phyloP scores from a whole-genome alignment of 2,329 filamentous ascomycete genomes.

The Trichoderma cornu-damae region DNA sequence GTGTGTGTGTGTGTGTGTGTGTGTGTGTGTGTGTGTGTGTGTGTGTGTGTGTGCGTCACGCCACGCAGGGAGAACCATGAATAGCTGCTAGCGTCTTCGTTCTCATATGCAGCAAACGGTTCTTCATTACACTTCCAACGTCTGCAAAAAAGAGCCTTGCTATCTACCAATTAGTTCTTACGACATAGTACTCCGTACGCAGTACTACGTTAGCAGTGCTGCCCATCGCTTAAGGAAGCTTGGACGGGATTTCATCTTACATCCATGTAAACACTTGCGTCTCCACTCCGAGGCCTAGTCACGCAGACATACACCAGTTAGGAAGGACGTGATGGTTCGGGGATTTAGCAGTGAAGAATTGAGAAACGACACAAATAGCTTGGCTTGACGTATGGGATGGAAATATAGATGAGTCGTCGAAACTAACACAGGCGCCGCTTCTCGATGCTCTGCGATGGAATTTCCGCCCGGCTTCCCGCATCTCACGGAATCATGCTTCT shows the following conservation, averaged over 20 bases:
- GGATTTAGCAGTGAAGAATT: not conserved
- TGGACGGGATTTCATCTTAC: not conserved
- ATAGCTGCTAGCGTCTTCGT: not conserved
- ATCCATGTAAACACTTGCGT: not conserved
- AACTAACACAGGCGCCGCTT: not conserved
- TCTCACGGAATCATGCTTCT: not conserved
- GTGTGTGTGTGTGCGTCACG: no score
- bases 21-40: no score
- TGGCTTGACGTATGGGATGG: not conserved
- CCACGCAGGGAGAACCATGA: not conserved
- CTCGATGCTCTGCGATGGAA: not conserved
- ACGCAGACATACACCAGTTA: not conserved
- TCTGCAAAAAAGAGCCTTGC: not conserved
- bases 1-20: no score
- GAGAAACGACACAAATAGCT: no score
- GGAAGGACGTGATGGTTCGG: constrained; percentile 3
- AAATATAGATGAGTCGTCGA: not conserved
- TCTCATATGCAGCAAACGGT: not conserved
- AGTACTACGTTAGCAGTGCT: no score
- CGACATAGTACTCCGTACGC: no score
- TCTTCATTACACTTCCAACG: not conserved
- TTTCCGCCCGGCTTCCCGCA: not conserved
- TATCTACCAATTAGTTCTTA: not conserved
- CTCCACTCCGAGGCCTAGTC: not conserved
- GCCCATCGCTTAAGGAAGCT: not conserved